These are phyloP conservation scores for Uronychia setigera DNA, from an alignment of 73 alveolate species.

Conservation along the genomic window DNA sequence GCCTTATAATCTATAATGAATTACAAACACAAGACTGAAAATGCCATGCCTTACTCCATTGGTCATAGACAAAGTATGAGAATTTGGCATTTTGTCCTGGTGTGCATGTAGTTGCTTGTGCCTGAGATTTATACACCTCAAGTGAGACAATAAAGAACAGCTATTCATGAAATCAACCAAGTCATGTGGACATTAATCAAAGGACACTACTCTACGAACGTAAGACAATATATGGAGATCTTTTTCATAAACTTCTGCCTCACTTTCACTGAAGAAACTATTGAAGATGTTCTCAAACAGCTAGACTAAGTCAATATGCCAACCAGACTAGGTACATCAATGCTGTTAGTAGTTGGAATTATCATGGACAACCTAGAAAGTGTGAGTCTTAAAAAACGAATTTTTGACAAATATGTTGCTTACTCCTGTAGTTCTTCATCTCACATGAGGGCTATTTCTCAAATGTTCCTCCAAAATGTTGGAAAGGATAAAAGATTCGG, in stretches of 20 bases:
- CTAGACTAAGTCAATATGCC: background rate
- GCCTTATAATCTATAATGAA: background rate
- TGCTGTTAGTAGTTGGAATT: constrained; percentile 41
- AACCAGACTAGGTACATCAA: constrained; percentile 26
- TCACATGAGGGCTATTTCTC: background rate
- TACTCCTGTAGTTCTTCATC: background rate
- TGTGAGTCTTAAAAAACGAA: background rate
- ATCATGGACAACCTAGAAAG: constrained; percentile 27
- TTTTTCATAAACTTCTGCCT: constrained; percentile 40
- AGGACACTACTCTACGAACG: constrained; percentile 23
- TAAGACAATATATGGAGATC: constrained; percentile 50
- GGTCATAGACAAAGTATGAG: constrained; percentile 44
- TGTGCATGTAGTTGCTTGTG: constrained; percentile 19
- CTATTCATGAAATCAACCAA: constrained; percentile 23
- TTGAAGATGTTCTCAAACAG: constrained; percentile 3
- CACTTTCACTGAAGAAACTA: constrained; percentile 33
- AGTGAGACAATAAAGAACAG: constrained; percentile 18
- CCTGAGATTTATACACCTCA: constrained; percentile 30
- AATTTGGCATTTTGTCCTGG: constrained; percentile 39
- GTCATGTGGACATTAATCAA: constrained; percentile 28
- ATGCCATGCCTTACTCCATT: constrained; percentile 57
- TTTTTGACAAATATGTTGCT: background rate
- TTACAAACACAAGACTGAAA: background rate
- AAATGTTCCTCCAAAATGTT: background rate
- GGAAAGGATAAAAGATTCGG: background rate